These are phyloP conservation scores for Polyporus arcularius DNA, from an alignment of 768 basidiomycete genomes.

Conservation along the genomic window DNA sequence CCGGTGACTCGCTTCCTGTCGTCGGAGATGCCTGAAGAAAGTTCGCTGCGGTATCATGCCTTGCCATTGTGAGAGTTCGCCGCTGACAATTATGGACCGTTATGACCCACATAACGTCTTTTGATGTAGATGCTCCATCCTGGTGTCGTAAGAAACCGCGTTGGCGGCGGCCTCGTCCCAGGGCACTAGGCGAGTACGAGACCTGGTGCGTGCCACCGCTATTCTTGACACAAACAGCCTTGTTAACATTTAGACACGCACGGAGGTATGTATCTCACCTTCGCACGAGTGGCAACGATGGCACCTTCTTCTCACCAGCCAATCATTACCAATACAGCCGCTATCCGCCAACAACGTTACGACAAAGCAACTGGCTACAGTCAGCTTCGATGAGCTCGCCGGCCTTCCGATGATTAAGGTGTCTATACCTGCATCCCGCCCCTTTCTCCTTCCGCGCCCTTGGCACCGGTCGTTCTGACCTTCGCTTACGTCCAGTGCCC, in stretches of 20 bases:
- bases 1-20: background rate
- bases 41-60: background rate
- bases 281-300: constrained; percentile 1
- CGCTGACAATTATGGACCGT: constrained; percentile 7
- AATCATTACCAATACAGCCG: background rate
- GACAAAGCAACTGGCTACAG: too few species aligned
- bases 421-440: too few species aligned
- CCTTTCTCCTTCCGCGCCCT: too few species aligned
- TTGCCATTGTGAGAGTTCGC: constrained; percentile 3
- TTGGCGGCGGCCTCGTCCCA: background rate
- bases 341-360: background rate
- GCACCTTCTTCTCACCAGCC: background rate
- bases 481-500: too few species aligned
- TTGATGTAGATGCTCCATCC: background rate
- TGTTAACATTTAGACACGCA: constrained; percentile 18
- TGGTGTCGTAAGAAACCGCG: background rate
- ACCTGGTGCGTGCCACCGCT: background rate
- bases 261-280: background rate
- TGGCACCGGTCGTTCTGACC: too few species aligned
- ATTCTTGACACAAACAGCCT: constrained; percentile 1
- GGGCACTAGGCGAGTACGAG: background rate
- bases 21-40: background rate
- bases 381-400: too few species aligned
- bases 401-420: too few species aligned
- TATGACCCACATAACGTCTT: constrained; percentile 11